Evolutionary conservation across 31 red algal genomes (phyloP).

Genomic region (Odonthalia washingtoniensis): DNA sequence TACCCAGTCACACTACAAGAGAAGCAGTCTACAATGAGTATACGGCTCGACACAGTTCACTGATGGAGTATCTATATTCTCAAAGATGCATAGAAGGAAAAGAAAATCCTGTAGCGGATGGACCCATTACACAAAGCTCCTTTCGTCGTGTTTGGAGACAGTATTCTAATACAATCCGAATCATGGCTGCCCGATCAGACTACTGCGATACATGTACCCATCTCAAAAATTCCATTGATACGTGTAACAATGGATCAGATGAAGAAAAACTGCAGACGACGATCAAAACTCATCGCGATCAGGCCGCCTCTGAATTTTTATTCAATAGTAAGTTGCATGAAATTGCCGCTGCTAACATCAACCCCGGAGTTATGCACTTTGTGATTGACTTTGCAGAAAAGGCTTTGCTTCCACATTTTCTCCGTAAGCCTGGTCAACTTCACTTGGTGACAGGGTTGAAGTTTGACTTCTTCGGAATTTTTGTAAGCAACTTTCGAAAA

Average conservation of each 20-base stretch:
- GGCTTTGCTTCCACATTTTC: slow-evolving; percentile 39
- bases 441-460: slow-evolving; percentile 54
- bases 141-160: slow-evolving; percentile 32
- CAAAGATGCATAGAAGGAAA: neutral
- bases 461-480: slow-evolving; percentile 46
- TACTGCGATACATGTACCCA: slow-evolving; percentile 52
- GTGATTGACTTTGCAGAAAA: slow-evolving; percentile 62
- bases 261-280: neutral
- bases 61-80: neutral
- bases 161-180: neutral
- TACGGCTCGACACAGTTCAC: neutral
- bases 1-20: slow-evolving; percentile 29
- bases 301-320: neutral
- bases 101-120: neutral
- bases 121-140: neutral
- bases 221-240: neutral
- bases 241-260: neutral
- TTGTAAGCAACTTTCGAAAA: slow-evolving; percentile 5
- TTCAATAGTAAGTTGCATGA: neutral
- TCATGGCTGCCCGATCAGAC: slow-evolving; percentile 8
- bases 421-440: slow-evolving; percentile 37
- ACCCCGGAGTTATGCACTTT: neutral
- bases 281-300: neutral
- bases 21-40: slow-evolving; percentile 35
- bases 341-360: neutral